phyloP scores from a whole-genome alignment of 2,329 filamentous ascomycete species.

The Ophioceras dolichostomum region DNA sequence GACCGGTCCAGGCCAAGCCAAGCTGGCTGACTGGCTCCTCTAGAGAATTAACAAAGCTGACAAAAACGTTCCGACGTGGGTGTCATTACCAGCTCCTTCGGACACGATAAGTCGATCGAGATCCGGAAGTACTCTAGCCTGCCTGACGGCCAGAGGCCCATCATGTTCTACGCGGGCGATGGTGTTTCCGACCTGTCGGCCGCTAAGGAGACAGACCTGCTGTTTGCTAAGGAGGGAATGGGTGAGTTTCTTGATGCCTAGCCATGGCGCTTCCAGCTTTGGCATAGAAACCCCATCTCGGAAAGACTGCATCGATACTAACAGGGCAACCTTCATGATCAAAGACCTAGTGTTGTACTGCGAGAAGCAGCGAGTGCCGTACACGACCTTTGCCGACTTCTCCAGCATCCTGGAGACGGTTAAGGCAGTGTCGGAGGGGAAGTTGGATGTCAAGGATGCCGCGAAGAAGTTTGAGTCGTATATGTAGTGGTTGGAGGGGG shows the following conservation, averaged over 20 bases:
- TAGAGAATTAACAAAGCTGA: slow-evolving; percentile 7
- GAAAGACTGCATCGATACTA: too few relatives aligned
- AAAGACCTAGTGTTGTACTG: slow-evolving; percentile 11
- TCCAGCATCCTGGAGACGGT: slow-evolving; percentile 16
- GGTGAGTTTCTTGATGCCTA: too few relatives aligned
- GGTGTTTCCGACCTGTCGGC: slow-evolving; percentile 88
- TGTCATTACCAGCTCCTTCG: slow-evolving; percentile 51
- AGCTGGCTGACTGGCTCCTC: too few relatives aligned
- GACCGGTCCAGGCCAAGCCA: too few relatives aligned
- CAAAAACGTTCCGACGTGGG: too few relatives aligned
- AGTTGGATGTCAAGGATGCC: slow-evolving; percentile 7
- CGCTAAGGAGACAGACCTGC: slow-evolving; percentile 79
- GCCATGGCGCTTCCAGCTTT: too few relatives aligned
- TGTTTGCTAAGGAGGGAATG: slow-evolving; percentile 87
- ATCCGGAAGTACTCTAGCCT: slow-evolving; percentile 77
- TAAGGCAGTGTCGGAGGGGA: slow-evolving; percentile 10
- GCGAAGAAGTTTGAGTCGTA: slow-evolving; percentile 3
- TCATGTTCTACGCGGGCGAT: slow-evolving; percentile 89
- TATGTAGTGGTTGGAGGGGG: too few relatives aligned
- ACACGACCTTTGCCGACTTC: slow-evolving; percentile 50
- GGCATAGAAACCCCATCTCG: too few relatives aligned
- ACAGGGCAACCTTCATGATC: too few relatives aligned
- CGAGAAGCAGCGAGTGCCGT: slow-evolving; percentile 26
- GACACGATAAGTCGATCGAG: slow-evolving; percentile 93
- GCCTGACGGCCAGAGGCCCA: slow-evolving; percentile 60